phyloP scores from a whole-genome alignment of 768 basidiomycete genomes.

The Trametes cinnabarina region DNA sequence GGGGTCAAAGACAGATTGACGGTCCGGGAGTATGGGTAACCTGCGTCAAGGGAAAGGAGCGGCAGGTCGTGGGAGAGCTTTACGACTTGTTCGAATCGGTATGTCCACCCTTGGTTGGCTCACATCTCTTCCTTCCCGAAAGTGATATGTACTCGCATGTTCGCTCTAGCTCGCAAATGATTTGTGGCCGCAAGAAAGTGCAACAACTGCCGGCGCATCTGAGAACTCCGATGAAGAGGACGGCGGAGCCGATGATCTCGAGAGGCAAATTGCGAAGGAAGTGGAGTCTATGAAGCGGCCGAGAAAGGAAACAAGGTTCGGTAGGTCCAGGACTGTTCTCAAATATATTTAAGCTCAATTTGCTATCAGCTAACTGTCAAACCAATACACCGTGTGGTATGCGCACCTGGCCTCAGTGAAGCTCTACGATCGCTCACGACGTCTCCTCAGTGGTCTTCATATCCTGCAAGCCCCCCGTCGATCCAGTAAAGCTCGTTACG shows the following conservation, averaged over 20 bases:
- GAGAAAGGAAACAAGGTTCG: conserved; percentile 59
- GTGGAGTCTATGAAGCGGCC: conserved; percentile 69
- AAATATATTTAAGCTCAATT: not conserved
- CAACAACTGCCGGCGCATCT: conserved; percentile 4
- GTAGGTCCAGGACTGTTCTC: conserved; percentile 37
- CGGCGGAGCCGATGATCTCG: conserved; percentile 46
- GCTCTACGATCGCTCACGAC: not conserved
- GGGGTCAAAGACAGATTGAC: conserved; percentile 63
- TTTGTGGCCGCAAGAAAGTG: conserved; percentile 57
- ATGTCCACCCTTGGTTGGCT: conserved; percentile 21
- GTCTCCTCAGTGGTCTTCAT: conserved; percentile 65
- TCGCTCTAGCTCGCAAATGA: conserved; percentile 61
- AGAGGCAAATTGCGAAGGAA: conserved; percentile 70
- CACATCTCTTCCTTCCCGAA: too few relatives aligned
- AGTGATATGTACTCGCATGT: too few relatives aligned
- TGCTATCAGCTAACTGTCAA: conserved; percentile 60
- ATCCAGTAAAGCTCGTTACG: conserved; percentile 68
- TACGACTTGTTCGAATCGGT: conserved; percentile 80
- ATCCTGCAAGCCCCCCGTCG: conserved; percentile 72
- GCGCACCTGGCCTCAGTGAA: conserved; percentile 11
- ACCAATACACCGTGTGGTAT: conserved; percentile 80
- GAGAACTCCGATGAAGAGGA: conserved; percentile 30
- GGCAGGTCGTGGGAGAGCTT: conserved; percentile 70
- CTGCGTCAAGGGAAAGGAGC: conserved; percentile 83
- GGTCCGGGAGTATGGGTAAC: conserved; percentile 87